Percentiles rank a stretch among this genome's conserved stretches.
These are phyloP conservation scores for Cyberlindnera sargentensis DNA, from an alignment of 805 yeast species.

Conservation along the genomic window DNA sequence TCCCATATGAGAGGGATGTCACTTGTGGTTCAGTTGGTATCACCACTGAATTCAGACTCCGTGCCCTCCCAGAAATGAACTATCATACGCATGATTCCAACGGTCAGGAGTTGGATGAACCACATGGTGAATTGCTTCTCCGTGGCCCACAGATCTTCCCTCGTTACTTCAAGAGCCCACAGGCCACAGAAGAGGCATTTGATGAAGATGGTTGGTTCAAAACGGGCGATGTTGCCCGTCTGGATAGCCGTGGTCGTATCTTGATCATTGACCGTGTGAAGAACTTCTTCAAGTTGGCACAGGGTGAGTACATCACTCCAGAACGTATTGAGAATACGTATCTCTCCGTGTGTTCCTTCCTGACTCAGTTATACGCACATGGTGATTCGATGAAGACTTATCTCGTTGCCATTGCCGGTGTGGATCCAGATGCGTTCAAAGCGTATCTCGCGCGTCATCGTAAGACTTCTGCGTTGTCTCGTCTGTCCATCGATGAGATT, in stretches of 20 bases:
- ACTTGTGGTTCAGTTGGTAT: constrained; percentile 45
- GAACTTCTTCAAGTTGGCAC: constrained; percentile 57
- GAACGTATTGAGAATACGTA: constrained; percentile 57
- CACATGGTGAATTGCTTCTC: constrained; percentile 49
- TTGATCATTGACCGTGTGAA: constrained; percentile 55
- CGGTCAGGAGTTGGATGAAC: constrained; percentile 14
- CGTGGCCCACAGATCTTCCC: constrained; percentile 51
- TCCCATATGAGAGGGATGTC: constrained; percentile 29
- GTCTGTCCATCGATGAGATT: constrained; percentile 5
- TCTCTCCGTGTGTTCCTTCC: constrained; percentile 39
- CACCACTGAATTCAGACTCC: constrained; percentile 44
- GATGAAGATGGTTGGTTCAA: constrained; percentile 47
- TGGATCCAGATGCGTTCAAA: constrained; percentile 34
- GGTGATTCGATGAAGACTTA: constrained; percentile 53
- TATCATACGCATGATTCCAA: constrained; percentile 29
- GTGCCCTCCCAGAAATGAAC: constrained; percentile 45
- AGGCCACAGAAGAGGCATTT: constrained; percentile 40
- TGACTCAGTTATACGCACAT: constrained; percentile 51
- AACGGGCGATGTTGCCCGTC: constrained; percentile 49
- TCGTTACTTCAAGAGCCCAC: constrained; percentile 41
- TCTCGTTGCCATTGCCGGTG: constrained; percentile 50
- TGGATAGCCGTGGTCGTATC: constrained; percentile 30
- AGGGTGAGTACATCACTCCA: constrained; percentile 56
- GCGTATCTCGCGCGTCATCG: constrained; percentile 6
- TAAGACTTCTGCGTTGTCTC: constrained; percentile 4